phyloP scores from a whole-genome alignment of 208 protist genomes.

The Leishmania lainsoni region DNA sequence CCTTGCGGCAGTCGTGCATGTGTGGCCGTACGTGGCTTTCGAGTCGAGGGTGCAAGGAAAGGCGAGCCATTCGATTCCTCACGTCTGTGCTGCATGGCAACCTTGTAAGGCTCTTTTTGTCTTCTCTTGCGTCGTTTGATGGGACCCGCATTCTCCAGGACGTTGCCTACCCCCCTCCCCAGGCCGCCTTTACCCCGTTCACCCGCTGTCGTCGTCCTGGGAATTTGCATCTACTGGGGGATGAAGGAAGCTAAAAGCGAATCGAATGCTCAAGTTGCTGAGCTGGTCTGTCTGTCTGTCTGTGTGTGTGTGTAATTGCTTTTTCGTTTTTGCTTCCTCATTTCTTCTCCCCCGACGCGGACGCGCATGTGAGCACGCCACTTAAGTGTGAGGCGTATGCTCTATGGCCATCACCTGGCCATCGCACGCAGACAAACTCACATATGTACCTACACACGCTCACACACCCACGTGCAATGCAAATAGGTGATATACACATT shows the following conservation, averaged over 20 bases:
- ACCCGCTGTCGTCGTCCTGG: neutral
- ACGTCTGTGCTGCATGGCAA: neutral
- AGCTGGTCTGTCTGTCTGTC: neutral
- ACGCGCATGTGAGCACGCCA: neutral
- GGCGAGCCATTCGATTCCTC: neutral
- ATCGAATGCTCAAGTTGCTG: neutral
- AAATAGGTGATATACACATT: conserved; percentile 1
- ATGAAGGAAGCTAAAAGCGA: neutral
- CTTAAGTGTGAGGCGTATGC: neutral
- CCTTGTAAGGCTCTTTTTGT: neutral
- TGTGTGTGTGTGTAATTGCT: neutral
- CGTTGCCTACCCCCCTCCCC: neutral
- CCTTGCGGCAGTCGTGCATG: neutral
- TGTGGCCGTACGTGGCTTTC: neutral
- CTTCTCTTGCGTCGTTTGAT: neutral
- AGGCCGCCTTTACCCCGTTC: neutral
- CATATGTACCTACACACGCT: neutral
- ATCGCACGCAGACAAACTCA: neutral
- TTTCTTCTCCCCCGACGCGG: neutral
- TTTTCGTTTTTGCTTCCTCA: neutral
- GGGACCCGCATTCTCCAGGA: neutral
- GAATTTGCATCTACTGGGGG: neutral
- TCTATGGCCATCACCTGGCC: neutral
- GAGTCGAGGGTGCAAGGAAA: neutral
- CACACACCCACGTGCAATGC: neutral